Base-by-base conservation (phyloP, 1,284 basidiomycete species). In the Apiotrichum sp. region DNA sequence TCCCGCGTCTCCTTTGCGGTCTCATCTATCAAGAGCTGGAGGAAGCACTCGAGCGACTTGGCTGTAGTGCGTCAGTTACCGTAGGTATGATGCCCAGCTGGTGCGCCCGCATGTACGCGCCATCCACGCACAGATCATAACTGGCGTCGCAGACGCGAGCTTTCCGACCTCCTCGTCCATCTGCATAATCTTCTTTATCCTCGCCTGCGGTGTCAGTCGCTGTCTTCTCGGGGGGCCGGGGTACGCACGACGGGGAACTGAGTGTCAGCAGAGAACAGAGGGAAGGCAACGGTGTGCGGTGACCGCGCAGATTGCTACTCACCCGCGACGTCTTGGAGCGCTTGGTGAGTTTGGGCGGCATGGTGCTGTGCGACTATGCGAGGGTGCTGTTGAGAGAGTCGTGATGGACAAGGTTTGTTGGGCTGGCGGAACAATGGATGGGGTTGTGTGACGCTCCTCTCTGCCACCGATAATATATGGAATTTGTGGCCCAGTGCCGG, bases 101-200 rank as follows among this genome's bases (percentile, higher is more conserved):
- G 29, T 29, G 29, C 29, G 29, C 29, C 29, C 29, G 29, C 29
- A 29, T 3, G 36, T 38, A 8, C 36, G 36, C 13, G 36, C 36
- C 36, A 8, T 38, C 2, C 9, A 52, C 91, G 75, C 71, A 98
- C 96, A 98, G 67, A 98, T 96, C 61, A 97, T 89, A 57, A 98
- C 85, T 0, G 96, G 96, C 4, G 95, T 97, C 13, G 92, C 93
- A 70, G 93, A 90, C 1, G 96, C 93, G 16, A 99, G 91, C 77
- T 99, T 99, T 55, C 96, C 95, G 14, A 98, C 95, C 73, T 99
- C 95, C 72, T 99, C 96, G 73, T 99, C 95, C 74, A 95, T 93
- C 79, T 98, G 95, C 91, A 98, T 98, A 60, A 98, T 97, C 80
- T 93, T 92, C 82, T 98, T 98, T 79, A 98, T 98, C 53, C 95